Evolutionary conservation across 805 yeast species (phyloP), one percentile per base, ranked within the genome.

Genomic region (Sugiyamaella chiloensis): DNA sequence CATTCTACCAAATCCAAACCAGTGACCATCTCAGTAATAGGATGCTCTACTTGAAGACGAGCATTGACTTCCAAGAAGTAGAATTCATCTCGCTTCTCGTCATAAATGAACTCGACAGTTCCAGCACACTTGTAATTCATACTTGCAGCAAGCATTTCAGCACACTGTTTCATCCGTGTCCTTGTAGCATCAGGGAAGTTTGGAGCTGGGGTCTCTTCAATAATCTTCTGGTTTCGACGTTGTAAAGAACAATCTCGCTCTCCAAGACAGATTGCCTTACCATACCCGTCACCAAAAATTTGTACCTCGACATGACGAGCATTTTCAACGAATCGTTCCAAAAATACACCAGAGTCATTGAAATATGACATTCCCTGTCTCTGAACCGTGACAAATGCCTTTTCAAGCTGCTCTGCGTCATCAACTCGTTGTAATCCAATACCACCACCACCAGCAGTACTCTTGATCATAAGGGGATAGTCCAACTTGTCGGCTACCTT

Each of bases 361-460:
- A 91, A 91, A 64, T 87, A 91, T 0, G 95, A 79, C 62, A 81
- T 76, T 55, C 97, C 99, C 69, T 89, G 96, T 68, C 89, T 96
- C 63, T 87, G 84, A 37, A 93, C 98, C 7, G 96, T 83, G 60
- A 80, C 85, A 68, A 88, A 91, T 11, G 90, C 95, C 52, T 85
- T 71, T 68, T 81, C 87, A 54, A 93, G 81, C 51, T 93, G 97
- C 16, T 66, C 80, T 56, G 79, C 86, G 29, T 81, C 75, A 60
- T 90, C 96, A 50, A 90, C 97, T 63, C 89, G 86, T 67, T 91
- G 97, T 58, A 91, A 72, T 55, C 99, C 99, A 61, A 91, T 91
- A 69, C 99, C 99, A 68, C 99, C 99, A 62, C 99, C 99, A 64
- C 99, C 99, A 21, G 98, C 98, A 52, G 99, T 93, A 21, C 96